Percentiles rank a stretch among this genome's conserved stretches.
These are phyloP conservation scores for Solanum bulbocastanum DNA, from an alignment of 257 asterid species.

Conservation along the genomic window DNA sequence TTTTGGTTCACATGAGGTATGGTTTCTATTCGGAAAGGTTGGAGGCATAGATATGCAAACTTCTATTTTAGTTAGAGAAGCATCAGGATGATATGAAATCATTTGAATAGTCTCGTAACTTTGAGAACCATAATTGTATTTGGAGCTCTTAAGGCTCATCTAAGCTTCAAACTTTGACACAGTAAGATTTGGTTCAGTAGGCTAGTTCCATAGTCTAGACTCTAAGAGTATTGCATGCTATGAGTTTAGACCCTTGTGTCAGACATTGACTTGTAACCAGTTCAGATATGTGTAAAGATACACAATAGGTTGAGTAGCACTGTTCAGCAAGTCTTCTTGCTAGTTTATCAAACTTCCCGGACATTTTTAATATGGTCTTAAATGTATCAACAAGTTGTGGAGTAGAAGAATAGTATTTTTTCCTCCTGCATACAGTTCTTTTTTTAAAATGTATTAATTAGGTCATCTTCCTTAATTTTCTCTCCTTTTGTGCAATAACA, in stretches of 20 bases:
- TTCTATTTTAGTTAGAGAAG: background rate
- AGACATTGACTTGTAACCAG: background rate
- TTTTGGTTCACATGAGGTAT: background rate
- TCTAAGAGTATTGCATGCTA: background rate
- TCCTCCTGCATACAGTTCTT: background rate
- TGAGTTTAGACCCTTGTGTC: background rate
- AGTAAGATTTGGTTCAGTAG: background rate
- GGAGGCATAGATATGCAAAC: background rate
- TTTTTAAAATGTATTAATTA: background rate
- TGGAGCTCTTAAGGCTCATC: background rate
- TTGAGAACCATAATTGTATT: background rate
- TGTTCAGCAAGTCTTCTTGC: background rate
- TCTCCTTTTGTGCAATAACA: conserved; percentile 16
- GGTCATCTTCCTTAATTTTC: background rate
- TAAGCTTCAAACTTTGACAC: background rate
- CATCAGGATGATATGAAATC: background rate
- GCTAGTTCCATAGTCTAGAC: background rate
- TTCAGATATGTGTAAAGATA: background rate
- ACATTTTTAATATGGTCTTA: background rate
- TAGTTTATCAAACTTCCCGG: background rate
- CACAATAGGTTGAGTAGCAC: background rate
- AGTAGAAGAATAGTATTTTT: background rate
- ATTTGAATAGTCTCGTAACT: background rate
- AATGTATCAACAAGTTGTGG: background rate
- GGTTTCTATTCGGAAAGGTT: background rate